Conservation (phyloP, 2,329 filamentous ascomycete species). For the Sodiomyces alkalinus region DNA sequence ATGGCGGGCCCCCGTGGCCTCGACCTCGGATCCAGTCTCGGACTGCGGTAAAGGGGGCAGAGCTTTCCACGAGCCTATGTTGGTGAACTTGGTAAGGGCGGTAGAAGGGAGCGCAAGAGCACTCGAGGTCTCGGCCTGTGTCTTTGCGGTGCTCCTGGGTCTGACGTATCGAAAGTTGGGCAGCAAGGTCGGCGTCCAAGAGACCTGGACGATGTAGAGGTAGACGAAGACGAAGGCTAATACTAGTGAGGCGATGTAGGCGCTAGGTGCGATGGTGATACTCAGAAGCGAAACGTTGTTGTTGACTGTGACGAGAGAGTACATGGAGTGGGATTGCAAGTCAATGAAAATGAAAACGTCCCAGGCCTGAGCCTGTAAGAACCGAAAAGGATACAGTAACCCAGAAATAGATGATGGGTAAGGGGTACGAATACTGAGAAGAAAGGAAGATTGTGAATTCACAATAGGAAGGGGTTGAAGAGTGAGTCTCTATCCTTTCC, state of each 20-base stretch:
- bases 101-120: conserved; percentile 5
- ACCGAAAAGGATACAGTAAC: no score
- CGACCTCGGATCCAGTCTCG: no score
- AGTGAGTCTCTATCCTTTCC: no score
- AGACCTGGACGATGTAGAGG: conserved; percentile 26
- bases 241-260: conserved; percentile 36
- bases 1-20: conserved; percentile 9
- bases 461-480: no score
- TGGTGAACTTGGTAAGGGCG: conserved; percentile 6
- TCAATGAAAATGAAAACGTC: no score
- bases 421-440: no score
- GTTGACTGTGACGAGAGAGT: conserved; percentile 43
- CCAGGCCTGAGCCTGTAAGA: no score
- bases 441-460: no score
- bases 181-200: conserved; percentile 7
- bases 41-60: no score
- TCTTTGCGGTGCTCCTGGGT: conserved; percentile 10
- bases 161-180: conserved; percentile 10
- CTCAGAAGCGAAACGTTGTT: conserved; percentile 46
- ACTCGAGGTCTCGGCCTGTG: conserved; percentile 4
- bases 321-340: conserved; percentile 31
- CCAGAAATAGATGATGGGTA: no score
- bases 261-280: conserved; percentile 42
- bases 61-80: conserved; percentile 10
- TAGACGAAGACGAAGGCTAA: conserved; percentile 35